Evolutionary conservation across 768 basidiomycete species (phyloP).

Genomic region (Pleurotus platypus): DNA sequence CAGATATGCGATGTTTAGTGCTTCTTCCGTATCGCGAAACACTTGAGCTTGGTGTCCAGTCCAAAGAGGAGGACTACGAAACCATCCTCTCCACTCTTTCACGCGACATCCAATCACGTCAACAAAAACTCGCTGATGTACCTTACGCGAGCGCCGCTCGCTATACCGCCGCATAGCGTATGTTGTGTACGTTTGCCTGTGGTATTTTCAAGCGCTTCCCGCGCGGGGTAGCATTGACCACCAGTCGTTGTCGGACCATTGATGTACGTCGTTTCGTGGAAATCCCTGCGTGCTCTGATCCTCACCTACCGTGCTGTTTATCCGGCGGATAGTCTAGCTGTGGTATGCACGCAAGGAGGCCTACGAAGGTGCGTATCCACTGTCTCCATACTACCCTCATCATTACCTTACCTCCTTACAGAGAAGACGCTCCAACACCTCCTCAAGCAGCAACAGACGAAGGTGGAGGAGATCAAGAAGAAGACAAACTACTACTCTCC

Average conservation of each 20-base stretch:
- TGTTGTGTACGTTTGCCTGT: constrained; percentile 67
- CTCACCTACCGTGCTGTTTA: constrained; percentile 61
- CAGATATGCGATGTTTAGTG: neutral
- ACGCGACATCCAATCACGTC: constrained; percentile 66
- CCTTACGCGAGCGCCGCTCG: constrained; percentile 67
- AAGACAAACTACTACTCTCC: constrained; percentile 95
- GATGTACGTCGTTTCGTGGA: constrained; percentile 48
- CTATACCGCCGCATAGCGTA: constrained; percentile 69
- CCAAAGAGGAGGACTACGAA: constrained; percentile 74
- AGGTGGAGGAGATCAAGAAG: constrained; percentile 95
- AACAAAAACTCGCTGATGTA: constrained; percentile 74
- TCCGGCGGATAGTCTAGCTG: constrained; percentile 74
- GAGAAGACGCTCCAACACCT: constrained; percentile 76
- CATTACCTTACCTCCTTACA: constrained; percentile 25
- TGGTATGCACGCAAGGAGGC: constrained; percentile 82
- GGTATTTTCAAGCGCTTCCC: constrained; percentile 61
- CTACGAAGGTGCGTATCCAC: constrained; percentile 59
- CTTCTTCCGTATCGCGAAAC: neutral
- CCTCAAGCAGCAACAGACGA: constrained; percentile 74
- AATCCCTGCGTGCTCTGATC: constrained; percentile 4
- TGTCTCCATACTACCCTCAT: neutral
- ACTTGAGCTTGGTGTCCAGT: constrained; percentile 4
- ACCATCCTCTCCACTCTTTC: constrained; percentile 65
- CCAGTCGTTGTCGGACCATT: constrained; percentile 76
- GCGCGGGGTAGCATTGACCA: constrained; percentile 17